Evolutionary conservation across 768 basidiomycete genomes (phyloP), one percentile per base, ranked within the genome.

Genomic region (Chalciporus piperatus): DNA sequence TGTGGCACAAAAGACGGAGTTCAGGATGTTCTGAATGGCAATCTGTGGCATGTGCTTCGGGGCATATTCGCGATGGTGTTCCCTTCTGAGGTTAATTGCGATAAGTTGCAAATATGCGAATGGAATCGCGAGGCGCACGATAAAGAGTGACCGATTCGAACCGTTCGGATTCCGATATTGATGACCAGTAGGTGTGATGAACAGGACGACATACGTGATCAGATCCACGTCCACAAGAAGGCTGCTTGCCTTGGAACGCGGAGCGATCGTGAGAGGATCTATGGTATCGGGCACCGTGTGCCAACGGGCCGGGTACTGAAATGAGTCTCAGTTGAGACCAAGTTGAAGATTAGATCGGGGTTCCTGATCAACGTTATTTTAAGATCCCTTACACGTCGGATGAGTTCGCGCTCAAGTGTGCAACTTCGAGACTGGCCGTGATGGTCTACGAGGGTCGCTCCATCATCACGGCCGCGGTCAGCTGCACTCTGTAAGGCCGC

Each of bases 351-450:
- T 42, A 37, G 27, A 42, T 40, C 3, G 47, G 32, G 45, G 51
- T 60, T 6, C 61, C 64, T 63, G 63, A 63, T 54, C 42, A 58
- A 11, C 64, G 41, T 42, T 63, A 54, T 54, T 54, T 63, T 55
- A 17, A 28, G 50, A 52, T n/a, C 23, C 58, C 50, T 59, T 39
- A 7, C 40, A 48, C 11, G 37, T 51, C 55, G 57, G 57, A 45
- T 13, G 22, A 22, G 9, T 30, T 27, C 25, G 19, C 30, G n/a
- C 8, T 37, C 6, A 11, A 6, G 30, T 19, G 30, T 19, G 45
- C 44, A 41, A 44, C 30, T 35, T 30, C 38, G 27, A 25, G 45
- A 16, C 46, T 43, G 43, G 37, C n/a, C n/a, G n/a, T n/a, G n/a
- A n/a, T n/a, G 12, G 8, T 16, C 33, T 14, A 33, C 22, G 32